Evolutionary conservation across 139 green algal genomes (phyloP).

Genomic region (Micractinium sp.): DNA sequence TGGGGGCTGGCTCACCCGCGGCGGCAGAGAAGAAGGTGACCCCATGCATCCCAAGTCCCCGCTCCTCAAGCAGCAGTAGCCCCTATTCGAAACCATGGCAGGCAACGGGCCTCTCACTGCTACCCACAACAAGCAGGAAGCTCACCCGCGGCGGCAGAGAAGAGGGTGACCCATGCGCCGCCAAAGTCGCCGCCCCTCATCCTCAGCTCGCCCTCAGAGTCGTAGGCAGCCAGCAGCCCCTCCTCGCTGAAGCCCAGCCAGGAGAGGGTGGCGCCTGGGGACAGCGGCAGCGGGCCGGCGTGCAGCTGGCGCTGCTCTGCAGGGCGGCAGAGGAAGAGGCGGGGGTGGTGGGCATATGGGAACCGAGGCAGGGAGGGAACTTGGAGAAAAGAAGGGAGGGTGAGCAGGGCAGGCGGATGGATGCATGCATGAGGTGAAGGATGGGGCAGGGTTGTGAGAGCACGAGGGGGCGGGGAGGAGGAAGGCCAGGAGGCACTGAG

Average conservation of each 20-base stretch:
- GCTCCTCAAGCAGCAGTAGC: background rate
- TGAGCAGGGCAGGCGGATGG: too few species aligned
- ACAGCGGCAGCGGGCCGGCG: slow-evolving; percentile 62
- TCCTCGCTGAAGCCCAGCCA: slow-evolving; percentile 87
- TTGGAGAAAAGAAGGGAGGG: background rate
- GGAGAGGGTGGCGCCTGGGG: slow-evolving; percentile 53
- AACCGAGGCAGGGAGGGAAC: too few species aligned
- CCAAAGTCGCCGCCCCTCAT: slow-evolving; percentile 65
- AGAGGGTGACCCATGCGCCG: slow-evolving; percentile 77
- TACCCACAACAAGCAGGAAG: too few species aligned
- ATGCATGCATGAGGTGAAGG: too few species aligned
- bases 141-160: slow-evolving; percentile 51
- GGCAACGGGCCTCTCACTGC: background rate
- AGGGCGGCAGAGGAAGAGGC: background rate
- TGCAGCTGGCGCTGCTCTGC: slow-evolving; percentile 32
- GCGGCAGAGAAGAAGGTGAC: background rate
- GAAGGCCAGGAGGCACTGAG: background rate
- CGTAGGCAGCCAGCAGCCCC: slow-evolving; percentile 64
- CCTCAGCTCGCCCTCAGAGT: slow-evolving; percentile 68
- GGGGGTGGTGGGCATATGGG: background rate
- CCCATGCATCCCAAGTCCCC: too few species aligned
- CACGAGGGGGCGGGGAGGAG: background rate
- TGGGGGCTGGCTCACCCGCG: background rate
- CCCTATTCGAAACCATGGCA: too few species aligned
- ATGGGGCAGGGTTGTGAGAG: too few species aligned